Base-by-base conservation (phyloP, 768 basidiomycete genomes). In the Pulveroboletus sp. region DNA sequence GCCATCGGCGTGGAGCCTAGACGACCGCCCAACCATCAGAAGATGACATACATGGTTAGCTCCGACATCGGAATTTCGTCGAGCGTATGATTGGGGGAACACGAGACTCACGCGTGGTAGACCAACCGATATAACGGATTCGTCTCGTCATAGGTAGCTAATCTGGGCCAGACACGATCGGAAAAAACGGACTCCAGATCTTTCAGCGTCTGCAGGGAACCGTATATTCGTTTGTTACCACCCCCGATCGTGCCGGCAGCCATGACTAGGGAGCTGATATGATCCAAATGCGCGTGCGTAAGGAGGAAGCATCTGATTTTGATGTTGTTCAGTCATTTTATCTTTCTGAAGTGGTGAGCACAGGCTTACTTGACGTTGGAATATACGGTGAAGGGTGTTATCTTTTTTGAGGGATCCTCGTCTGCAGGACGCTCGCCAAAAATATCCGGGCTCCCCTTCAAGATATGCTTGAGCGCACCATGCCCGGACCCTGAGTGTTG, bases 231-330 rank as follows among this genome's bases (percentile, higher is more conserved):
- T 57, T 86, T 87, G 17, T 80, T 73, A 32, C 72, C 62, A 15
- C 83, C 85, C 30, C 67, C 66, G 6, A 89, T 63, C 1, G 91
- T 84, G 33, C 93, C 94, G 14, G 93, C 91, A 1, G 86, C 81
- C 46, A 98, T 69, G 47, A 95, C 80, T 27, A 96, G 76, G 36
- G 90, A 83, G 52, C 78, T 81, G 58, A 91, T 78, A 66, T 98
- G 94, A 69, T 98, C 94, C 26, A 97, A 70, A 67, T 98, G 94
- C 0, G 89, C 85, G 63, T 95, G 93, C 6, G 89, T 87, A 57
- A 96, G 73, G 52, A 94, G 74, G 61, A 88, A 95, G 56, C 83
- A 89, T 54, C 91, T 93, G 39, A 12, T 42, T 8, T 35, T 2
- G 15, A 24, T 33, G 14, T 24, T 27, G 24, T n/a, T 27, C 5